These are phyloP conservation scores for Saposhnikovia divaricata DNA, from an alignment of 129 eudicot species.

Conservation along the genomic window DNA sequence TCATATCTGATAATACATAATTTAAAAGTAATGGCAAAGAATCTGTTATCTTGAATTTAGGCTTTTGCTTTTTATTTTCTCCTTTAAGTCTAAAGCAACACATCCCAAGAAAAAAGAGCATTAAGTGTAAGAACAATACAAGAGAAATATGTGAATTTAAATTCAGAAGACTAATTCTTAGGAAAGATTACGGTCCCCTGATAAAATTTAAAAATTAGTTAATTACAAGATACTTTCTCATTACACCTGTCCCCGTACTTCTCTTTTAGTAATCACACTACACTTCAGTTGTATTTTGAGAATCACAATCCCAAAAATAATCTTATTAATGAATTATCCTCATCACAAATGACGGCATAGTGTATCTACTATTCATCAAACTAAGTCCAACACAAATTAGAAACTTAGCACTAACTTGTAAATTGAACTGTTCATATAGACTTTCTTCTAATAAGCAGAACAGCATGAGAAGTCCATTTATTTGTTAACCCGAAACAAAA, in stretches of 20 bases:
- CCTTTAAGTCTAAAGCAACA: constrained; percentile 3
- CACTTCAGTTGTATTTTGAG: neutral
- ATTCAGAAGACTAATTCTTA: neutral
- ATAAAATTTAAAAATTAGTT: neutral
- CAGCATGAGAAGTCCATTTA: too few relatives aligned
- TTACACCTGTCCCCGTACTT: neutral
- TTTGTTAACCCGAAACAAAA: too few relatives aligned
- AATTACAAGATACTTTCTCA: neutral
- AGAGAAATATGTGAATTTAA: neutral
- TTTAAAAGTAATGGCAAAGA: neutral
- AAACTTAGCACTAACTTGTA: neutral
- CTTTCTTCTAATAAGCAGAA: too few relatives aligned
- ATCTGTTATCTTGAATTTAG: neutral
- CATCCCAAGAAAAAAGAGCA: neutral
- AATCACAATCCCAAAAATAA: neutral
- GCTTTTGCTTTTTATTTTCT: neutral
- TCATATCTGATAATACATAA: neutral
- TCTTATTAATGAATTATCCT: neutral
- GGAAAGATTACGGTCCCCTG: neutral
- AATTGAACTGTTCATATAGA: too few relatives aligned
- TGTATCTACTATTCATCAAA: neutral
- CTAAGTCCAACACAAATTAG: neutral
- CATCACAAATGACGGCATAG: neutral
- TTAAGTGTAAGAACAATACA: neutral
- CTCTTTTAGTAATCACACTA: neutral